Conservation (phyloP, 2,329 filamentous ascomycete genomes). For the Sporothrix brasiliensis region DNA sequence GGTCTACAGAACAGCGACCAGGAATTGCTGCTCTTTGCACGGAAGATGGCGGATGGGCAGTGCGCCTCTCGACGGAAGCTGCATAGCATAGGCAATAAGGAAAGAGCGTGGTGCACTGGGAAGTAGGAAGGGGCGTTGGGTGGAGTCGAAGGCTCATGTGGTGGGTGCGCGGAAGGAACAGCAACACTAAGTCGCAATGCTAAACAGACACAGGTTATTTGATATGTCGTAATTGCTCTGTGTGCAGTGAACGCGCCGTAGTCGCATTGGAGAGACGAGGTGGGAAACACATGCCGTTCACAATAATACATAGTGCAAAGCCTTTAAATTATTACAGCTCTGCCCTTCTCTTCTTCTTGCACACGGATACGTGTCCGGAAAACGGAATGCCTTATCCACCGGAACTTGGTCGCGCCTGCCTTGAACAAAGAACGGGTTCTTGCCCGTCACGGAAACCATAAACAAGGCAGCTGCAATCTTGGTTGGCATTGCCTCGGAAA, state of each 20-base stretch:
- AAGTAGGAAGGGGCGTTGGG: constrained; percentile 31
- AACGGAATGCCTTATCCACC: neutral
- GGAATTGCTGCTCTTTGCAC: neutral
- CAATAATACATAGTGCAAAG: constrained; percentile 9
- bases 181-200: constrained; percentile 16
- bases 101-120: constrained; percentile 18
- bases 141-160: constrained; percentile 29
- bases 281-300: constrained; percentile 16
- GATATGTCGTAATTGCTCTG: neutral
- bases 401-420: constrained; percentile 19
- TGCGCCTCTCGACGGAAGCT: constrained; percentile 10
- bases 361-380: neutral
- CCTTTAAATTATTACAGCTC: neutral
- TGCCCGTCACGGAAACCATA: constrained; percentile 1
- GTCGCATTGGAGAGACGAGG: constrained; percentile 8
- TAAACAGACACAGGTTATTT: constrained; percentile 5
- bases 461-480: constrained; percentile 14
- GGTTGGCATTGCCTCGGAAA: neutral
- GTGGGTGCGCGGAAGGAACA: constrained; percentile 23
- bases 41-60: constrained; percentile 9
- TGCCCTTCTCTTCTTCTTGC: neutral
- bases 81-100: constrained; percentile 25
- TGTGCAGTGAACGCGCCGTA: neutral
- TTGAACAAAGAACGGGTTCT: neutral
- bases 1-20: neutral